phyloP scores from a whole-genome alignment of 83 land plant genomes.

The Isoetes engelmannii region DNA sequence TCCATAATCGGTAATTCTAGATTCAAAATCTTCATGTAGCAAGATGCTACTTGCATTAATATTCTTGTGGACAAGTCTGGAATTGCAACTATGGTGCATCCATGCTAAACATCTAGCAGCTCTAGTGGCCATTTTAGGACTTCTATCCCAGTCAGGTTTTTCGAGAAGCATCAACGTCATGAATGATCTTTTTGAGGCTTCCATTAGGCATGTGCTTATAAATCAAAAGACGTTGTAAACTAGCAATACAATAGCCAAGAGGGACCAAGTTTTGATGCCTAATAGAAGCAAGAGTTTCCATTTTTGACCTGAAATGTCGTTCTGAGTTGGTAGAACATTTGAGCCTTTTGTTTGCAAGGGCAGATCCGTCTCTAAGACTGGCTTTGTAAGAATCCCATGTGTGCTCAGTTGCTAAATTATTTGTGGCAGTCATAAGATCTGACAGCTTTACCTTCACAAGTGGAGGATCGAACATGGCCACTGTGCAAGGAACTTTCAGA shows the following conservation, averaged over 20 bases:
- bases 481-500: no score
- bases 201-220: slow-evolving; percentile 9
- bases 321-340: slow-evolving; percentile 13
- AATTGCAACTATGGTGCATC: slow-evolving; percentile 8
- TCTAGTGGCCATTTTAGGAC: not conserved
- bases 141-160: slow-evolving; percentile 6
- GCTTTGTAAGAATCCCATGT: slow-evolving; percentile 30
- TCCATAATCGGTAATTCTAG: slow-evolving; percentile 9
- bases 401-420: slow-evolving; percentile 24
- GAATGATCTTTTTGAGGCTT: not conserved
- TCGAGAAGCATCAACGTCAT: not conserved
- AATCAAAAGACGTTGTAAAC: not conserved
- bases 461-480: slow-evolving; percentile 35
- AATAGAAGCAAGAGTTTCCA: slow-evolving; percentile 4
- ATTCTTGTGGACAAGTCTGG: slow-evolving; percentile 5
- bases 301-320: slow-evolving; percentile 21
- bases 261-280: slow-evolving; percentile 10
- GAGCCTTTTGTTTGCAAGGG: slow-evolving; percentile 32
- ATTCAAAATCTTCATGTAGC: slow-evolving; percentile 4
- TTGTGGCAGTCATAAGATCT: slow-evolving; percentile 35
- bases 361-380: slow-evolving; percentile 27
- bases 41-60: slow-evolving; percentile 14
- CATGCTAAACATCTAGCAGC: slow-evolving; percentile 9
- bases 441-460: slow-evolving; percentile 28
- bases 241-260: slow-evolving; percentile 5